Evolutionary conservation across 495 filamentous ascomycete species (phyloP).

Genomic region (Penicillium bovifimosum): DNA sequence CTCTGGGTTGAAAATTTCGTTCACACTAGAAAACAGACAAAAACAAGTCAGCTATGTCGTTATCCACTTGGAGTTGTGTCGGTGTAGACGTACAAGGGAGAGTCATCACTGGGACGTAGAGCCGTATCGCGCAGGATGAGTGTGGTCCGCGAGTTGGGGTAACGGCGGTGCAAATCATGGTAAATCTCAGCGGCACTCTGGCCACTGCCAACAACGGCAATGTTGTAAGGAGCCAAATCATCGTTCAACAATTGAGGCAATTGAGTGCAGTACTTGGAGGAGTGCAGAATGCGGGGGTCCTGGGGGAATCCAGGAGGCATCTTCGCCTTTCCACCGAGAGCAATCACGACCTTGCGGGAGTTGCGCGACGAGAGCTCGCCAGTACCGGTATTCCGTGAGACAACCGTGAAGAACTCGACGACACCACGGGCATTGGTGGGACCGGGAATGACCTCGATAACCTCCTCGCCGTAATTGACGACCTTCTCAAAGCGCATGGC

Average conservation of each 20-base stretch:
- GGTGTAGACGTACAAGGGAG: slow-evolving; percentile 73
- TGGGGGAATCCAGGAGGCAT: slow-evolving; percentile 64
- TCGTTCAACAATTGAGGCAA: slow-evolving; percentile 58
- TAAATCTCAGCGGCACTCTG: slow-evolving; percentile 96
- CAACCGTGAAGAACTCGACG: slow-evolving; percentile 51
- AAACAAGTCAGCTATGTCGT: background rate
- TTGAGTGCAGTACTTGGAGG: slow-evolving; percentile 72
- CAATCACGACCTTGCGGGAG: slow-evolving; percentile 80
- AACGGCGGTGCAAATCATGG: slow-evolving; percentile 75
- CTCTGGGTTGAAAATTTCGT: slow-evolving; percentile 90
- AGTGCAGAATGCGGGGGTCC: slow-evolving; percentile 73
- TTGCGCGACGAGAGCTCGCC: slow-evolving; percentile 48
- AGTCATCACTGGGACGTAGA: slow-evolving; percentile 87
- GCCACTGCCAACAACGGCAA: slow-evolving; percentile 82
- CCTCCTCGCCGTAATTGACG: slow-evolving; percentile 74
- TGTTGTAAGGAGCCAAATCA: slow-evolving; percentile 51
- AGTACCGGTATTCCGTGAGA: slow-evolving; percentile 47
- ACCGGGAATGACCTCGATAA: slow-evolving; percentile 48
- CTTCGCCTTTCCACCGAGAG: slow-evolving; percentile 73
- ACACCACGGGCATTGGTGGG: slow-evolving; percentile 29
- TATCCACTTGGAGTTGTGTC: background rate
- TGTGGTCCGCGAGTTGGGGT: slow-evolving; percentile 70
- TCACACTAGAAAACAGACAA: slow-evolving; percentile 56
- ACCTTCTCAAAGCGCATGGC: slow-evolving; percentile 71
- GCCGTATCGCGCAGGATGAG: slow-evolving; percentile 75